A percentile compares a stretch with the other conserved stretches of the same genome.
These are phyloP conservation scores for Candida yuanshanica DNA, from an alignment of 805 yeast species.

Conservation along the genomic window DNA sequence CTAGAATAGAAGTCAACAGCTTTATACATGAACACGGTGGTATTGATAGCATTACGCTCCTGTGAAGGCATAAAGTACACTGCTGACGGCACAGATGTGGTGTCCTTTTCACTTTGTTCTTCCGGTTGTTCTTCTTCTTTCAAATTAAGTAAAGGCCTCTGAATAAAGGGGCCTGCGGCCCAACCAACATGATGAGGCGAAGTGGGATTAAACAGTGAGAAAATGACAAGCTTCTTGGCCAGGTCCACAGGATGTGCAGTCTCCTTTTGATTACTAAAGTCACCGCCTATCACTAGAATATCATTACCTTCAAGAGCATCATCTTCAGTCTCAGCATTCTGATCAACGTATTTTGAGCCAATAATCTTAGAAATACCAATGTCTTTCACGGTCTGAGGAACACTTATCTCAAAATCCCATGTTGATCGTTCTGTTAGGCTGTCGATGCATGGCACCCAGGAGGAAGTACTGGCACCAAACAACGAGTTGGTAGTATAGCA, in stretches of 20 bases:
- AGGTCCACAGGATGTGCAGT: slow-evolving; percentile 70
- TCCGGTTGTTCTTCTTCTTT: slow-evolving; percentile 30
- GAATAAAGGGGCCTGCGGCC: slow-evolving; percentile 85
- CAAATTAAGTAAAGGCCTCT: slow-evolving; percentile 45
- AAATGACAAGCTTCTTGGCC: slow-evolving; percentile 68
- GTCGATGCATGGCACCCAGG: slow-evolving; percentile 98
- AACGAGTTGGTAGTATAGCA: slow-evolving; percentile 82
- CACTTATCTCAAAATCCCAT: slow-evolving; percentile 86
- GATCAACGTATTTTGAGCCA: slow-evolving; percentile 26
- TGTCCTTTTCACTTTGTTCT: slow-evolving; percentile 28
- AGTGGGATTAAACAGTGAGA: slow-evolving; percentile 73
- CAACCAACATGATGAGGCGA: slow-evolving; percentile 95
- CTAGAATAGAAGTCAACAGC: slow-evolving; percentile 80
- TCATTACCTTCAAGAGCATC: slow-evolving; percentile 36
- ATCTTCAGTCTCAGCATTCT: slow-evolving; percentile 27
- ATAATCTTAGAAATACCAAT: slow-evolving; percentile 39
- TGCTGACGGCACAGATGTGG: slow-evolving; percentile 45
- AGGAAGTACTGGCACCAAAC: slow-evolving; percentile 73
- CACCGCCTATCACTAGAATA: slow-evolving; percentile 65
- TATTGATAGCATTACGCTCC: slow-evolving; percentile 52
- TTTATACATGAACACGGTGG: slow-evolving; percentile 68
- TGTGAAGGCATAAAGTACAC: slow-evolving; percentile 61
- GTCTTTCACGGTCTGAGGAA: slow-evolving; percentile 75
- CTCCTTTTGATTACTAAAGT: slow-evolving; percentile 58
- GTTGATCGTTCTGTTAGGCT: slow-evolving; percentile 82